phyloP scores from a whole-genome alignment of 2,329 filamentous ascomycete species.

The Allantophomopsis lycopodina region DNA sequence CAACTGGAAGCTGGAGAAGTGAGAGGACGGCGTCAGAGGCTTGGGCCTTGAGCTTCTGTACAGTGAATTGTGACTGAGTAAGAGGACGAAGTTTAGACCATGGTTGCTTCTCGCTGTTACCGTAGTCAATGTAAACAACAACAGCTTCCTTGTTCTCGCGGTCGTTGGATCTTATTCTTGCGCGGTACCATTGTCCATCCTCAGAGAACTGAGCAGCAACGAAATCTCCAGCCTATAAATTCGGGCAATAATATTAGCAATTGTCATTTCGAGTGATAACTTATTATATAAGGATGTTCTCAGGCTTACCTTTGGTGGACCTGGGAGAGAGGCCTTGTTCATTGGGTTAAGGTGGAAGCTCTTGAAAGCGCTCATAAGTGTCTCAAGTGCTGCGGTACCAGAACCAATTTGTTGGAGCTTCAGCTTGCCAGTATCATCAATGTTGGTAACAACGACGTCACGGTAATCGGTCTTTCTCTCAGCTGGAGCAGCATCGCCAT shows the following conservation, averaged over 20 bases:
- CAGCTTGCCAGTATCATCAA: conserved; percentile 68
- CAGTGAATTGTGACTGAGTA: conserved; percentile 62
- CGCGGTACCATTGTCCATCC: conserved; percentile 91
- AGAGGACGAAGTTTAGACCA: conserved; percentile 80
- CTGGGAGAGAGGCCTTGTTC: conserved; percentile 60
- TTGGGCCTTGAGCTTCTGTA: conserved; percentile 73
- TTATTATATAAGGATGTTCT: too few relatives aligned
- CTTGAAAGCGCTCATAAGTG: conserved; percentile 82
- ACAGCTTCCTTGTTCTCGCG: conserved; percentile 79
- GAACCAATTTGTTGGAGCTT: conserved; percentile 87
- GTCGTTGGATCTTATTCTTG: conserved; percentile 82
- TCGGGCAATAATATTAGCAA: too few relatives aligned
- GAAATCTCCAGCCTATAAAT: conserved; percentile 55
- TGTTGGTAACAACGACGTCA: conserved; percentile 82
- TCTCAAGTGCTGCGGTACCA: conserved; percentile 72
- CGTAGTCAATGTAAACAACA: conserved; percentile 90
- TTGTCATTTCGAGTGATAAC: too few relatives aligned
- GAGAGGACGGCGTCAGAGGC: conserved; percentile 78
- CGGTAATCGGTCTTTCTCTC: conserved; percentile 76
- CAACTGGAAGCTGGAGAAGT: conserved; percentile 76
- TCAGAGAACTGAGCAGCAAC: conserved; percentile 84
- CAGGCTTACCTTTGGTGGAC: conserved; percentile 49
- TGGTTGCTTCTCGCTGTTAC: conserved; percentile 79
- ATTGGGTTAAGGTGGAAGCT: conserved; percentile 77
- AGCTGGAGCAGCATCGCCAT: conserved; percentile 35